Conservation (phyloP, 2,329 filamentous ascomycete species). For the Penicillium italicum region DNA sequence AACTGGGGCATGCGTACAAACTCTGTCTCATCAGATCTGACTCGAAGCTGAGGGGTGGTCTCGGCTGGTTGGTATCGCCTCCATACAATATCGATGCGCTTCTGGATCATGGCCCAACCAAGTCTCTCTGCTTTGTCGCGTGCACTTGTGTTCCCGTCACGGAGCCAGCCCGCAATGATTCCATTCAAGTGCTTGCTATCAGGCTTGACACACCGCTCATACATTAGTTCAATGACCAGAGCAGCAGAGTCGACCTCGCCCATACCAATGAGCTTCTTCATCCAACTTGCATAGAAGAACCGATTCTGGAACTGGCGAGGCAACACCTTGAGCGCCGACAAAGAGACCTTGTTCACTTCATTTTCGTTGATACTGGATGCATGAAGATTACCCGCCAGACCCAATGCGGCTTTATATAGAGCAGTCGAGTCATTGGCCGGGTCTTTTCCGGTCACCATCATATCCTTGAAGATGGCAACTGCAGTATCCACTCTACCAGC, state of each 20-base stretch:
- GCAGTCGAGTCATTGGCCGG: slow-evolving; percentile 43
- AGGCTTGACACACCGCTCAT: slow-evolving; percentile 62
- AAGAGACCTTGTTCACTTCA: slow-evolving; percentile 48
- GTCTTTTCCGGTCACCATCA: slow-evolving; percentile 66
- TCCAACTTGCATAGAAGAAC: slow-evolving; percentile 84
- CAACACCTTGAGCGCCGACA: slow-evolving; percentile 50
- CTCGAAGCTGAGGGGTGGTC: slow-evolving; percentile 26
- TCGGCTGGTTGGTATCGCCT: slow-evolving; percentile 28
- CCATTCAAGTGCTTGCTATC: slow-evolving; percentile 77
- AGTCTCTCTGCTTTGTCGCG: slow-evolving; percentile 62
- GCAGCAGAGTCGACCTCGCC: slow-evolving; percentile 67
- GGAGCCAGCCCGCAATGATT: slow-evolving; percentile 73
- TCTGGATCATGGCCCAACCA: slow-evolving; percentile 73
- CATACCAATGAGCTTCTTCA: slow-evolving; percentile 74
- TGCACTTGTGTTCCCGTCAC: slow-evolving; percentile 55
- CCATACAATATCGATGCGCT: slow-evolving; percentile 62
- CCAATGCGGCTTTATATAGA: slow-evolving; percentile 44
- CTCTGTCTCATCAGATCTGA: slow-evolving; percentile 25
- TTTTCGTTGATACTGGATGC: slow-evolving; percentile 41
- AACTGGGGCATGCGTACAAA: slow-evolving; percentile 35
- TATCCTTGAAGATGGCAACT: slow-evolving; percentile 77
- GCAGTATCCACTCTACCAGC: slow-evolving; percentile 63
- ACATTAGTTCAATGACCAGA: slow-evolving; percentile 73
- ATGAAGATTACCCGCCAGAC: slow-evolving; percentile 41
- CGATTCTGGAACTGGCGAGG: slow-evolving; percentile 61